Evolutionary conservation across 106 monocot species (phyloP).

Genomic region (Narthecium ossifragum): DNA sequence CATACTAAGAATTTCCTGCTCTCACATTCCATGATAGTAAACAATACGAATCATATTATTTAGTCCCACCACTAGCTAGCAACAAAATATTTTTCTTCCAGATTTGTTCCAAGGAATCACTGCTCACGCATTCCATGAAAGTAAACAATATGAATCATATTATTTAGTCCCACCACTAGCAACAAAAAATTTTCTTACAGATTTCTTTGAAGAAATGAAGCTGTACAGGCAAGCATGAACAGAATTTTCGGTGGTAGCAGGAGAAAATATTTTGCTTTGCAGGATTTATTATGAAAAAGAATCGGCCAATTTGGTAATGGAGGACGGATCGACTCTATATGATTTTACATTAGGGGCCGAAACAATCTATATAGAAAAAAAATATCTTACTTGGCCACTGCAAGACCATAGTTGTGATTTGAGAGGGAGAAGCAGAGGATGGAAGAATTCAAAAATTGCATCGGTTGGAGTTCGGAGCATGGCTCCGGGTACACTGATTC

Average conservation of each 20-base stretch:
- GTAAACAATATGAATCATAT: neutral
- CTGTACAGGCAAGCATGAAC: slow-evolving; percentile 22
- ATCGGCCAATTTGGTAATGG: neutral
- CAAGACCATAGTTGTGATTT: slow-evolving; percentile 19
- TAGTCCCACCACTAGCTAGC: neutral
- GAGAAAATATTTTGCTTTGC: neutral
- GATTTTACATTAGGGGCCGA: slow-evolving; percentile 9
- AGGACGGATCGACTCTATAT: neutral
- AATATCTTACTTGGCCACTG: slow-evolving; percentile 7
- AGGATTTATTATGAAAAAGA: slow-evolving; percentile 32
- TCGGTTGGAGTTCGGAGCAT: slow-evolving; percentile 35
- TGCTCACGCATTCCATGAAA: neutral
- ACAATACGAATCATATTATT: neutral
- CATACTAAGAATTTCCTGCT: neutral
- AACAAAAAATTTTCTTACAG: slow-evolving; percentile 30
- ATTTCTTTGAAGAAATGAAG: slow-evolving; percentile 39
- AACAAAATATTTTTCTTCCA: neutral
- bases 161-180: slow-evolving; percentile 1
- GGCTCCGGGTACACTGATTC: slow-evolving; percentile 65
- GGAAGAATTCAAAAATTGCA: slow-evolving; percentile 37
- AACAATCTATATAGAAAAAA: neutral
- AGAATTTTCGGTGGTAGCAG: neutral
- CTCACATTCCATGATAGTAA: neutral
- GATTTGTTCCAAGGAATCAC: neutral
- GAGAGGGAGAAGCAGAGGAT: slow-evolving; percentile 38